Conservation (phyloP, 345 rosid genomes). For the Murraya paniculata region DNA sequence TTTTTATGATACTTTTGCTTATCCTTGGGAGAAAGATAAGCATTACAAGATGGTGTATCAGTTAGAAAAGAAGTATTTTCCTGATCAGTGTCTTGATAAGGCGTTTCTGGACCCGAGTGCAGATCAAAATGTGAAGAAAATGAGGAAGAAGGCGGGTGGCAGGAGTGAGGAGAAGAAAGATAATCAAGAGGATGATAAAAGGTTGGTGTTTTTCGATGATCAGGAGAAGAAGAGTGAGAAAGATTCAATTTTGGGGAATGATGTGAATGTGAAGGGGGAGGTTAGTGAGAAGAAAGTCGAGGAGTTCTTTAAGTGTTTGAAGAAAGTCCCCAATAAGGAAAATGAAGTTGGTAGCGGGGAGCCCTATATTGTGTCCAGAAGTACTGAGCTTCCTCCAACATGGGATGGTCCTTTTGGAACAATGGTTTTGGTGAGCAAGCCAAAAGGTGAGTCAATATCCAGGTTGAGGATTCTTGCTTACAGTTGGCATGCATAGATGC, state of each 20-base stretch:
- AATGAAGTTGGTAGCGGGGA: constrained; percentile 49
- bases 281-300: constrained; percentile 81
- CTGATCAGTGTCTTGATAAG: constrained; percentile 83
- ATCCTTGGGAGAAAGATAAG: constrained; percentile 95
- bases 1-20: constrained; percentile 77
- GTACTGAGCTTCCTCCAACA: constrained; percentile 69
- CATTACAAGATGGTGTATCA: constrained; percentile 98
- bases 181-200: constrained; percentile 34
- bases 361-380: constrained; percentile 72
- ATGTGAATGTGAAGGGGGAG: constrained; percentile 26
- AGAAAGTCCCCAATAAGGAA: constrained; percentile 59
- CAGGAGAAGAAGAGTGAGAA: constrained; percentile 35
- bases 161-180: constrained; percentile 22
- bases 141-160: constrained; percentile 23
- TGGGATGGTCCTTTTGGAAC: constrained; percentile 92
- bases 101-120: constrained; percentile 60
- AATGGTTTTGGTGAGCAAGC: constrained; percentile 83
- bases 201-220: constrained; percentile 65
- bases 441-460: constrained; percentile 58
- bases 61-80: constrained; percentile 94
- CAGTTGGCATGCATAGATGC: neutral
- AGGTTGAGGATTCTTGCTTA: neutral
- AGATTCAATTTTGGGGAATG: neutral
- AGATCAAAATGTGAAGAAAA: constrained; percentile 29
- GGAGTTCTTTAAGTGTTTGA: constrained; percentile 83